These are phyloP conservation scores for Plenodomus tracheiphilus DNA, from an alignment of 2,329 filamentous ascomycete species.

Conservation along the genomic window DNA sequence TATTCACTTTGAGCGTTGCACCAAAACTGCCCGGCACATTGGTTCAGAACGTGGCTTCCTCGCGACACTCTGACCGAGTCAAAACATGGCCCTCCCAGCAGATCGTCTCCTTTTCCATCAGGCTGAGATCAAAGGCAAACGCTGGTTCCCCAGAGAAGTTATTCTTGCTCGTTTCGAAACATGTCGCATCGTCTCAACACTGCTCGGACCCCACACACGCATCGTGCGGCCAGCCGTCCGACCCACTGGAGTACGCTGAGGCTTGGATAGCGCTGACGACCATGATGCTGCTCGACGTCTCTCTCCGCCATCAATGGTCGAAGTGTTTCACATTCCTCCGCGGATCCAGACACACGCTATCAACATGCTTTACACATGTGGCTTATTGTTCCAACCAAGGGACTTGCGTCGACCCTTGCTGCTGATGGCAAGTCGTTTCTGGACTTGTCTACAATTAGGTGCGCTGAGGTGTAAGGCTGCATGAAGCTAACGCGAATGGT, in stretches of 20 bases:
- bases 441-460: conserved; percentile 7
- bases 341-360: background rate
- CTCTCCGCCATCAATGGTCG: background rate
- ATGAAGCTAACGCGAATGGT: conserved; percentile 12
- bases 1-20: background rate
- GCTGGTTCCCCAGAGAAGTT: background rate
- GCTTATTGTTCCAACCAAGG: background rate
- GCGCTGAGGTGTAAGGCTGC: conserved; percentile 13
- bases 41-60: background rate
- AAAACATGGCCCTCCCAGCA: background rate
- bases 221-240: background rate
- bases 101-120: background rate
- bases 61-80: background rate
- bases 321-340: background rate
- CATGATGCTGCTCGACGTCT: background rate
- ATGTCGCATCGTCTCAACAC: background rate
- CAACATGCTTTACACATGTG: background rate
- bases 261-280: background rate
- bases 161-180: background rate
- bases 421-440: conserved; percentile 8
- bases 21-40: background rate
- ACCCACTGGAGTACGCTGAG: background rate
- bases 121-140: background rate
- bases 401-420: background rate
- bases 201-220: background rate